These are phyloP conservation scores for Lyophyllum decastes DNA, from an alignment of 768 basidiomycete species.

Conservation along the genomic window DNA sequence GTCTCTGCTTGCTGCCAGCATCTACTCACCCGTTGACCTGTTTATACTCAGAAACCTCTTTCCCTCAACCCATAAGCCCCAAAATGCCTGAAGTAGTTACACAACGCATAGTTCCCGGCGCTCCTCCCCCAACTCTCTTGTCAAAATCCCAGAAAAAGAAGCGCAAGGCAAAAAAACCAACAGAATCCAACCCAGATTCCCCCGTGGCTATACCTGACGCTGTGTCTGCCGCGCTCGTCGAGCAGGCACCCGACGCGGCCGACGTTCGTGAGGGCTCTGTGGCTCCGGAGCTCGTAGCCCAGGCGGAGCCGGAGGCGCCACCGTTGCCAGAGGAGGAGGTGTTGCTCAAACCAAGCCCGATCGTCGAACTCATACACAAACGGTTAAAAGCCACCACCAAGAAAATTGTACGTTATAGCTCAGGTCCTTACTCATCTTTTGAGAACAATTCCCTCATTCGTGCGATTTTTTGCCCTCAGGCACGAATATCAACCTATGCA, in stretches of 20 bases:
- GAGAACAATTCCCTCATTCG: slow-evolving; percentile 1
- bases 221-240: slow-evolving; percentile 44
- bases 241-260: slow-evolving; percentile 47
- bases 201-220: slow-evolving; percentile 48
- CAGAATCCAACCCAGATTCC: slow-evolving; percentile 46
- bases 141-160: slow-evolving; percentile 76
- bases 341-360: slow-evolving; percentile 58
- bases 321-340: slow-evolving; percentile 47
- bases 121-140: slow-evolving; percentile 59
- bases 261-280: slow-evolving; percentile 50
- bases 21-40: slow-evolving; percentile 10
- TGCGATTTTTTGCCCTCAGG: slow-evolving; percentile 40
- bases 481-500: slow-evolving; percentile 73
- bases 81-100: slow-evolving; percentile 40
- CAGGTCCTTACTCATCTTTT: background rate
- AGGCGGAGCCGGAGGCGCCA: slow-evolving; percentile 39
- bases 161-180: slow-evolving; percentile 53
- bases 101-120: slow-evolving; percentile 73
- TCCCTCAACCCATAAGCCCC: slow-evolving; percentile 6
- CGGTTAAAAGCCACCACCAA: slow-evolving; percentile 75
- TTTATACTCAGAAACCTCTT: slow-evolving; percentile 15
- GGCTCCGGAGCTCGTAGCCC: slow-evolving; percentile 46
- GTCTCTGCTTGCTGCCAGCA: slow-evolving; percentile 16
- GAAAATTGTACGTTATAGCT: slow-evolving; percentile 68
- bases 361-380: slow-evolving; percentile 79